phyloP scores from a whole-genome alignment of 495 filamentous ascomycete genomes.

The Paragyromitra xinjiangensis region DNA sequence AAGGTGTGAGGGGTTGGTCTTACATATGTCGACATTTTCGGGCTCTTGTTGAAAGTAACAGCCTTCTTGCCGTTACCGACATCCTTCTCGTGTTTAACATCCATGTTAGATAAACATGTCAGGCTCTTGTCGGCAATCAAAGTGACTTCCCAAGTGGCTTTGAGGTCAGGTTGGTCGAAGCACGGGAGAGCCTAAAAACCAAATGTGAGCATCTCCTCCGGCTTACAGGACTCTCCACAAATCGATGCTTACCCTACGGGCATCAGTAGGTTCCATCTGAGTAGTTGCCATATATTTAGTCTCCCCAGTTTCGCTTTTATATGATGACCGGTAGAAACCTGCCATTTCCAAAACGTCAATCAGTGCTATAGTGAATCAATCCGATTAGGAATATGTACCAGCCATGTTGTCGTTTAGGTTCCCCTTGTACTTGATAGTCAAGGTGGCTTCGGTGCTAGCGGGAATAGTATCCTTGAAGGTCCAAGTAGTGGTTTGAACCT shows the following conservation, averaged over 20 bases:
- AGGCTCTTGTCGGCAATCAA: slow-evolving; percentile 76
- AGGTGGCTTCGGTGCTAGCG: slow-evolving; percentile 68
- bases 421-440: slow-evolving; percentile 74
- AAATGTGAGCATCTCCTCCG: not conserved
- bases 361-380: not conserved
- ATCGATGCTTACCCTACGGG: slow-evolving; percentile 62
- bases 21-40: slow-evolving; percentile 78
- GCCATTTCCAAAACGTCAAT: slow-evolving; percentile 14
- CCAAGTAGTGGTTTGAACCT: slow-evolving; percentile 71
- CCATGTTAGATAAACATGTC: slow-evolving; percentile 84
- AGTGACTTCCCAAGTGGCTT: slow-evolving; percentile 76
- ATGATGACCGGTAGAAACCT: slow-evolving; percentile 78
- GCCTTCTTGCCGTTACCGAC: slow-evolving; percentile 70
- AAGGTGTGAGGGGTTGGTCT: not conserved
- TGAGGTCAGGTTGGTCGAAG: slow-evolving; percentile 80
- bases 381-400: slow-evolving; percentile 58
- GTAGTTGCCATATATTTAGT: slow-evolving; percentile 74
- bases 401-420: slow-evolving; percentile 81
- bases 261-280: slow-evolving; percentile 86
- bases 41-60: slow-evolving; percentile 77
- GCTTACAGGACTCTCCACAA: not conserved
- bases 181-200: slow-evolving; percentile 71
- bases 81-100: slow-evolving; percentile 72
- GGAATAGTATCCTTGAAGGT: slow-evolving; percentile 68
- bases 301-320: slow-evolving; percentile 70